Percentiles rank a stretch among this genome's conserved stretches.
These are phyloP conservation scores for Aegle marmelos DNA, from an alignment of 345 rosid genomes.

Conservation along the genomic window DNA sequence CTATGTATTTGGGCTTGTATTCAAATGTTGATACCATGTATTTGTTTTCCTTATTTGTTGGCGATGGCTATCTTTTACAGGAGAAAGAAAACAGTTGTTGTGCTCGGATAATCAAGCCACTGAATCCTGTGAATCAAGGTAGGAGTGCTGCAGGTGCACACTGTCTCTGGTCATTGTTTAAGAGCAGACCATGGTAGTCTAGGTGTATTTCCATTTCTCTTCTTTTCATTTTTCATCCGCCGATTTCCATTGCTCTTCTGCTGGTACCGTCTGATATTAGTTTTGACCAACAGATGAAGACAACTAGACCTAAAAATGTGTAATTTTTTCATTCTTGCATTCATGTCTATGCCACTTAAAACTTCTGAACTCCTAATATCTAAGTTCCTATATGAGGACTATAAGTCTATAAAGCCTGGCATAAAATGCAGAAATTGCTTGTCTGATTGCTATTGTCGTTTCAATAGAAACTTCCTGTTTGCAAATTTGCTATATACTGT, in stretches of 20 bases:
- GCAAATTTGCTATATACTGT: not conserved
- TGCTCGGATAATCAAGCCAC: slow-evolving; percentile 43
- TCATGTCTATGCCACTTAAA: not conserved
- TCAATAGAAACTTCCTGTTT: not conserved
- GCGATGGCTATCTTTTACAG: slow-evolving; percentile 20
- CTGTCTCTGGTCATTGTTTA: not conserved
- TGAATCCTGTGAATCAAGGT: slow-evolving; percentile 35
- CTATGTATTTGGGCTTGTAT: not conserved
- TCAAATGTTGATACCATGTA: not conserved
- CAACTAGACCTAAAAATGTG: not conserved
- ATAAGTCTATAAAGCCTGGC: not conserved
- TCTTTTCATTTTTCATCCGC: not conserved
- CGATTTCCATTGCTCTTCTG: not conserved
- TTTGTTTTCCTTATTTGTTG: slow-evolving; percentile 7
- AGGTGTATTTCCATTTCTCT: not conserved
- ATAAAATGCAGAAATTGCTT: not conserved
- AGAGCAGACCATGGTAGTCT: not conserved
- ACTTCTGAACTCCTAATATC: not conserved
- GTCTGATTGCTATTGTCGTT: not conserved
- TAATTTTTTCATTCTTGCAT: not conserved
- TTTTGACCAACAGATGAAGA: not conserved
- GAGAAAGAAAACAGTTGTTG: slow-evolving; percentile 18
- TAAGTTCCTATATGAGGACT: not conserved
- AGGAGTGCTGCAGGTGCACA: not conserved
- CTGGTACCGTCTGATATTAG: not conserved